Conservation (phyloP, 768 basidiomycete species). For the Mycena alexandri region DNA sequence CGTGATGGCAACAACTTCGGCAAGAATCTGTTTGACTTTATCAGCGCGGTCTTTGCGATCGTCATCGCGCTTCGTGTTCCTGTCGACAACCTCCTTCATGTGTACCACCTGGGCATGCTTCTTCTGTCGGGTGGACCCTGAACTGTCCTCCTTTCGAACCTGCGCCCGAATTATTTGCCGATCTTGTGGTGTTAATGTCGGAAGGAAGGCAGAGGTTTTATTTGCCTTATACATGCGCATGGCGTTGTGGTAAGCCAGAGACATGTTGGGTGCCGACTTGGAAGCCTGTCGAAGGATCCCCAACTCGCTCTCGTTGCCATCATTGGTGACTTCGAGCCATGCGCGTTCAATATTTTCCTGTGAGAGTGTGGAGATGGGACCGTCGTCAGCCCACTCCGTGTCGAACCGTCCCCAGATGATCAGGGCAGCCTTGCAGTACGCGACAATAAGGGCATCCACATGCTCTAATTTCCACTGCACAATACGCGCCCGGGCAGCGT, state of each 20-base stretch:
- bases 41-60: background rate
- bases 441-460: slow-evolving; percentile 17
- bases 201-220: slow-evolving; percentile 2
- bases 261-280: slow-evolving; percentile 4
- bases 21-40: background rate
- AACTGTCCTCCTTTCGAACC: slow-evolving; percentile 4
- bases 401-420: slow-evolving; percentile 15
- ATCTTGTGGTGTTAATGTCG: background rate
- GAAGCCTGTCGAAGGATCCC: slow-evolving; percentile 4
- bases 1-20: background rate
- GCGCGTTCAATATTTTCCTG: slow-evolving; percentile 18
- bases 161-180: slow-evolving; percentile 10
- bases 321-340: slow-evolving; percentile 39
- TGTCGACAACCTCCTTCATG: slow-evolving; percentile 20
- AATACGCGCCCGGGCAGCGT: slow-evolving; percentile 16
- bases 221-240: slow-evolving; percentile 35
- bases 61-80: background rate
- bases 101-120: slow-evolving; percentile 19
- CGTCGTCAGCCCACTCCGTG: slow-evolving; percentile 8
- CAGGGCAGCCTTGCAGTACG: slow-evolving; percentile 16
- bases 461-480: slow-evolving; percentile 6
- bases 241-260: slow-evolving; percentile 21
- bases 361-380: slow-evolving; percentile 13
- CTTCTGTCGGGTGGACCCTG: background rate
- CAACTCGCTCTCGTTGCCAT: slow-evolving; percentile 39